Evolutionary conservation across 495 filamentous ascomycete genomes (phyloP), one percentile per base, ranked within the genome.

Genomic region (Penicillium coprophilum): DNA sequence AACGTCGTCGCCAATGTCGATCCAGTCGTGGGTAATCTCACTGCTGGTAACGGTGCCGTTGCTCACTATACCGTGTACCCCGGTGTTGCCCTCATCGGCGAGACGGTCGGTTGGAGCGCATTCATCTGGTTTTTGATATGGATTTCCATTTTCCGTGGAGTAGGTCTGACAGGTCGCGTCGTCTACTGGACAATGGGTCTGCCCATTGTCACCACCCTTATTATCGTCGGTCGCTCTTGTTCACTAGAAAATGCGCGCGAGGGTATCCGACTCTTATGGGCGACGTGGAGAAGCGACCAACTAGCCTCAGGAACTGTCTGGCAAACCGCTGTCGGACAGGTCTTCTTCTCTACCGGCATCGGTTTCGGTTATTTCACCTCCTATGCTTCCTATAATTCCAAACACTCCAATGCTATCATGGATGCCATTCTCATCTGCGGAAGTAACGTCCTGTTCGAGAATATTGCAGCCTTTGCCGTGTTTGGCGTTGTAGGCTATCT

Each of bases 151-250:
- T 75, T 75, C 57, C 63, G 65, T 27, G 72, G 72, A 21, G 71
- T 73, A 1, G 72, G 72, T 6, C 30, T 72, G 53, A 76, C 73
- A 4, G 73, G 73, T 15, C 71, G 73, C 2, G 73, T 74, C 32
- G 72, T 74, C 2, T 76, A 76, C 62, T 73, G 71, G 55, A 76
- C 73, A 21, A 76, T 76, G 73, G 73, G 71, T 15, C 55, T 76
- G n/a, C 73, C 73, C 3, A 73, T 76, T 34, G 61, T 73, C 53
- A 69, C 59, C n/a, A 67, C 59, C 13, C 64, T 73, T 54, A 75
- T 75, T 45, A 59, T 75, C 32, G 59, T 74, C 31, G 72, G 70
- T 19, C 68, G 71, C 9, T 53, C 66, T 4, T 58, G 62, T 11
- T 70, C 70, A 8, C 68, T 74, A 0, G 61, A 67, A 1, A 74